Evolutionary conservation across 1,284 basidiomycete species (phyloP).

Genomic region (Wolfiporia cocos): DNA sequence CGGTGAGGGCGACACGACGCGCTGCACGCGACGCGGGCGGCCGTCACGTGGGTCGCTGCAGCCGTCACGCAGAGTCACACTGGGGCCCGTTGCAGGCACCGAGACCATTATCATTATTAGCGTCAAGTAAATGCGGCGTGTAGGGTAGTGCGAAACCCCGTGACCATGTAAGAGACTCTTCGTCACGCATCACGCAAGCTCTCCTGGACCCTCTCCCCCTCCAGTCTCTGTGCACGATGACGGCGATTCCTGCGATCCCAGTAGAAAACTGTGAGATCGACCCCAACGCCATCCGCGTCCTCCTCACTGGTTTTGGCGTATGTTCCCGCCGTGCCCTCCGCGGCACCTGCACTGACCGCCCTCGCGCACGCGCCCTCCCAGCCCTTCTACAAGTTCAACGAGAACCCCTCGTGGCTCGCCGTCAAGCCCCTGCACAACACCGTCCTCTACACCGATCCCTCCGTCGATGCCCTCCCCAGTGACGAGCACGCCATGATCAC

Average conservation of each 20-base stretch:
- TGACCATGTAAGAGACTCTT: too few species aligned
- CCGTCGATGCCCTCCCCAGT: constrained; percentile 23
- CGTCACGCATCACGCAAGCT: background rate
- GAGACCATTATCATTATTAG: too few species aligned
- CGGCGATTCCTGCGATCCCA: too few species aligned
- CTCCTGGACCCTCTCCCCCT: background rate
- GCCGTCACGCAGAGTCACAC: too few species aligned
- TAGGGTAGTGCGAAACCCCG: too few species aligned
- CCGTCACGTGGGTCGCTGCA: too few species aligned
- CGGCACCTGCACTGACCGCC: constrained; percentile 4
- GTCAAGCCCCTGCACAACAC: constrained; percentile 50
- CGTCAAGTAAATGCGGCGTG: too few species aligned
- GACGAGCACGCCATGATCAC: constrained; percentile 18
- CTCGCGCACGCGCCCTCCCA: constrained; percentile 19
- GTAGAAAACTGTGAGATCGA: too few species aligned
- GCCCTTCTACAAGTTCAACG: constrained; percentile 49
- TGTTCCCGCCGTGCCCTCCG: constrained; percentile 22
- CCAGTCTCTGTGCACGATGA: too few species aligned
- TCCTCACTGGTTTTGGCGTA: constrained; percentile 58
- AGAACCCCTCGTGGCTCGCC: constrained; percentile 62
- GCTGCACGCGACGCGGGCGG: too few species aligned
- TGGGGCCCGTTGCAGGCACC: too few species aligned
- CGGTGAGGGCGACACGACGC: too few species aligned
- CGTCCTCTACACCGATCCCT: constrained; percentile 35
- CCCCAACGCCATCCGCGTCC: constrained; percentile 36